Percentiles rank a stretch among this genome's conserved stretches.
Evolutionary conservation across 495 filamentous ascomycete species (phyloP).

Genomic region (Penicillium lividum): DNA sequence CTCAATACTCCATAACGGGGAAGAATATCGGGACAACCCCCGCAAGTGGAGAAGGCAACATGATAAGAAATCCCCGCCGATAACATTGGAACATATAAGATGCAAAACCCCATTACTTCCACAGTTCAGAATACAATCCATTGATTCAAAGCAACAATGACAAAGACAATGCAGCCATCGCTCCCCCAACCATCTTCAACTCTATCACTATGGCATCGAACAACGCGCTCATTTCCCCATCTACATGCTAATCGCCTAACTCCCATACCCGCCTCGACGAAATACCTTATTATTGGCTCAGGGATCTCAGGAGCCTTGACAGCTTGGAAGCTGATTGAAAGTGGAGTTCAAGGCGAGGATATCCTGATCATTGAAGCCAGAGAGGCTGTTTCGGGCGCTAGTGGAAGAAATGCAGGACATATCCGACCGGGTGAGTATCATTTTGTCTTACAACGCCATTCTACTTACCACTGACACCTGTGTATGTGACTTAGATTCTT

Average conservation of each 20-base stretch:
- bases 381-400: constrained; percentile 19
- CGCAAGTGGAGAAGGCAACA: neutral
- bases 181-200: constrained; percentile 9
- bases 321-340: constrained; percentile 12
- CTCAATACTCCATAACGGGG: too few relatives aligned
- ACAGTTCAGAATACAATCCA: too few relatives aligned
- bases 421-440: constrained; percentile 15
- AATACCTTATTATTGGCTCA: constrained; percentile 17
- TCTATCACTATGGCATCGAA: constrained; percentile 15
- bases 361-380: constrained; percentile 16
- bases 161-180: constrained; percentile 13
- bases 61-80: neutral
- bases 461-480: neutral
- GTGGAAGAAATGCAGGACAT: constrained; percentile 18
- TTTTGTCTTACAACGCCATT: neutral
- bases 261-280: constrained; percentile 3
- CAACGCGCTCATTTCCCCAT: constrained; percentile 17
- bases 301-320: constrained; percentile 15
- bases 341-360: constrained; percentile 8
- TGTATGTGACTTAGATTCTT: constrained; percentile 8
- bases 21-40: neutral
- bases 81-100: too few relatives aligned
- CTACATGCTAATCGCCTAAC: constrained; percentile 10
- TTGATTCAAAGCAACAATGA: neutral
- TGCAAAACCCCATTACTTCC: too few relatives aligned